Evolutionary conservation across 148 eudicot genomes (phyloP).

Genomic region (Cornus suecica): DNA sequence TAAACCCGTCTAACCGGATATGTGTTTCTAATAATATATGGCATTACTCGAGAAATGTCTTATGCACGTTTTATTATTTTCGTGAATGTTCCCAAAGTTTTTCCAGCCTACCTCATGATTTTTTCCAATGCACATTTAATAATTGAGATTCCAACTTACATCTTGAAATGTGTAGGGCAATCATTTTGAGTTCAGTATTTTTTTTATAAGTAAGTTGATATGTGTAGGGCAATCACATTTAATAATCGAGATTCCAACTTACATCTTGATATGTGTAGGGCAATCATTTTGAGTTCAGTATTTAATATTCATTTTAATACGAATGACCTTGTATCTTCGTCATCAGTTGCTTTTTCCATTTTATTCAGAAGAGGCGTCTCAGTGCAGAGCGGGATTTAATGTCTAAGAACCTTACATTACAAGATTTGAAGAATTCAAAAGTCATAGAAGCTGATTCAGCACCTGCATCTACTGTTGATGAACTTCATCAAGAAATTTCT

Average conservation of each 20-base stretch:
- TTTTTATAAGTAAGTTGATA: too few species aligned
- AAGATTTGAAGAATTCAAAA: slow-evolving; percentile 54
- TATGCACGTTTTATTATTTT: background rate
- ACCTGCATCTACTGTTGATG: slow-evolving; percentile 62
- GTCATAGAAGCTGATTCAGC: slow-evolving; percentile 50
- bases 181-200: background rate
- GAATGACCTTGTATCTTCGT: slow-evolving; percentile 9
- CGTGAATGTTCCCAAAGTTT: background rate
- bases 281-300: background rate
- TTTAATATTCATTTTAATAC: too few species aligned
- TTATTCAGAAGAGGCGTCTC: slow-evolving; percentile 52
- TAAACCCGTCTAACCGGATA: background rate
- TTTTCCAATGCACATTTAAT: too few species aligned
- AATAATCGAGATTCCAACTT: too few species aligned
- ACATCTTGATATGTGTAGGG: background rate
- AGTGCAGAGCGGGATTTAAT: slow-evolving; percentile 35
- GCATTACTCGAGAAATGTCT: background rate
- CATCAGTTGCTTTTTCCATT: background rate
- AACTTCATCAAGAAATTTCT: slow-evolving; percentile 62
- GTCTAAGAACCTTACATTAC: slow-evolving; percentile 48
- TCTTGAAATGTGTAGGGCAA: background rate
- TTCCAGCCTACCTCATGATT: background rate
- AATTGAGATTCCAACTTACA: too few species aligned
- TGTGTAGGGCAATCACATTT: too few species aligned
- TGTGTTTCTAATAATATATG: background rate